Base-by-base conservation (phyloP, 129 eudicot species). In the Lactuca sativa region DNA sequence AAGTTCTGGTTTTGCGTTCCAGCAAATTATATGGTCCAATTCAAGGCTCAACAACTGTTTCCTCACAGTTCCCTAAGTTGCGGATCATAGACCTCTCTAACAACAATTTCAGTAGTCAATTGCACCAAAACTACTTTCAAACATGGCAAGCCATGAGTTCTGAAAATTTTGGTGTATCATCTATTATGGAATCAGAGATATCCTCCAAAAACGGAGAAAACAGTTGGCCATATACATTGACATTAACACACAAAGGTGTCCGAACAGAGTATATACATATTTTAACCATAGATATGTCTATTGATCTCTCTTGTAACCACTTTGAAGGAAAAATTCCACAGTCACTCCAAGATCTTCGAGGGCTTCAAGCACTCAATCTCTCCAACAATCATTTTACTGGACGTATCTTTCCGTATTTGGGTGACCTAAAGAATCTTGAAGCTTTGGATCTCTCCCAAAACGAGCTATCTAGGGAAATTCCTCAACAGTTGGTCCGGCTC, bases 381-480 rank as follows among this genome's bases (percentile, higher is more conserved):
- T n/a, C n/a, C n/a, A n/a, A n/a, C 14, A 66, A 58, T 25, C 17
- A 36, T 1, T 36, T 75, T 13, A 66, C 68, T 0, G 79, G 79
- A 9, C 6, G 0, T 5, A 18, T 66, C 5, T 5, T 38, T 4
- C 68, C 79, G 30, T 74, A 73, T 1, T 47, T 74, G 18, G 64
- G 0, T 14, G 37, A 70, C 11, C 56, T 63, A 15, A 7, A 63
- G 9, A 11, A 64, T 3, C 72, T 74, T 36, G 2, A 1, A 30
- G 2, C 0, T 4, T 70, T 78, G 53, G 32, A 8, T 0, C 64
- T 82, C 43, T 38, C 43, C 5, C 43, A 7, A 4, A 38, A 38
- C 43, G 43, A 38, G 43, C 43, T 38, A 38, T 38, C 43, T 38
- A 7, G 43, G 43, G 43, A 38, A 38, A 38, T 38, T 3, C 43